phyloP scores from a whole-genome alignment of 2,329 filamentous ascomycete species.

The Teratosphaeria pseudoeucalypti region DNA sequence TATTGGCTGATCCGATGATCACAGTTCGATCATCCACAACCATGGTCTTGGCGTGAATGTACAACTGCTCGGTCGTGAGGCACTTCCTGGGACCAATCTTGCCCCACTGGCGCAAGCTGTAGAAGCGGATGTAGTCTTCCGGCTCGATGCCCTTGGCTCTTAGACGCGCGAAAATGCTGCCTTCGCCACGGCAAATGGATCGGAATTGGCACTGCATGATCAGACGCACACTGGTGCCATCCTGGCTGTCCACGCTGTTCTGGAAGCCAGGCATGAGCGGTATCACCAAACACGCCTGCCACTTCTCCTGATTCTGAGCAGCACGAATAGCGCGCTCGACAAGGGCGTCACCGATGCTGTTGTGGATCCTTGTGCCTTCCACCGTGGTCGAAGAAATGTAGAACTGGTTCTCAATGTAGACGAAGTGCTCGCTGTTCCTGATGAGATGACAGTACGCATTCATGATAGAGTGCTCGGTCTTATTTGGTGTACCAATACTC shows the following conservation, averaged over 20 bases:
- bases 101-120: conserved; percentile 84
- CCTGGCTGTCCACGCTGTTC: conserved; percentile 86
- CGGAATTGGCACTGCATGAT: conserved; percentile 97
- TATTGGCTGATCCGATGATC: conserved; percentile 94
- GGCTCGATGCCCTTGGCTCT: conserved; percentile 74
- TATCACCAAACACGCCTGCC: conserved; percentile 82
- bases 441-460: conserved; percentile 93
- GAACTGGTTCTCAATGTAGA: conserved; percentile 98
- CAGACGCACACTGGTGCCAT: conserved; percentile 84
- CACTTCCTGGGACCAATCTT: conserved; percentile 73
- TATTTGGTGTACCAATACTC: conserved; percentile 75
- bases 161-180: conserved; percentile 82
- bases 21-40: conserved; percentile 88
- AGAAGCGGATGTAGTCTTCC: conserved; percentile 92
- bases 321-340: conserved; percentile 86
- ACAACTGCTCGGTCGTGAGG: conserved; percentile 88
- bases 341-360: conserved; percentile 86
- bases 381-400: conserved; percentile 91
- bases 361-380: conserved; percentile 76
- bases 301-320: conserved; percentile 72
- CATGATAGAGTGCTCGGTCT: conserved; percentile 89
- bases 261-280: conserved; percentile 98
- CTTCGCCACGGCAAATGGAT: conserved; percentile 86
- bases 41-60: conserved; percentile 96
- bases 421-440: conserved; percentile 87